A percentile compares a stretch with the other conserved stretches of the same genome.
These are phyloP conservation scores for Symbiodinium natans DNA, from an alignment of 73 alveolate genomes.

Conservation along the genomic window DNA sequence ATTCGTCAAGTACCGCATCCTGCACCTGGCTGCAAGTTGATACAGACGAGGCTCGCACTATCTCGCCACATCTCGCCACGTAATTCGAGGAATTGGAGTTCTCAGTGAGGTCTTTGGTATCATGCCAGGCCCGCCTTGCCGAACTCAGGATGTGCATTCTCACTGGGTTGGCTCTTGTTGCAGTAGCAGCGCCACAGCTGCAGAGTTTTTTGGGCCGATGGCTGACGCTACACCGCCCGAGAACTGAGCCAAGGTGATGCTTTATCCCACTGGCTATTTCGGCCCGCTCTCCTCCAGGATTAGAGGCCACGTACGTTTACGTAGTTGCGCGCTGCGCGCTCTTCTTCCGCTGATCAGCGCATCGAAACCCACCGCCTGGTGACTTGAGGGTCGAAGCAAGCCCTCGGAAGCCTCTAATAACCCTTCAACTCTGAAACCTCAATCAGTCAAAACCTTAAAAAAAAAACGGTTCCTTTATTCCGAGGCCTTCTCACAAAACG, in stretches of 20 bases:
- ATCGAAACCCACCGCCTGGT: too few relatives aligned
- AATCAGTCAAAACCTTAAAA: too few relatives aligned
- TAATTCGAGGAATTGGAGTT: neutral
- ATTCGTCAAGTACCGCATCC: slow-evolving; percentile 42
- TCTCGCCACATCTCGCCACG: neutral
- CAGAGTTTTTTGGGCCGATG: neutral
- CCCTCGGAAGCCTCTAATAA: too few relatives aligned
- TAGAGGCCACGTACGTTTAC: slow-evolving; percentile 74
- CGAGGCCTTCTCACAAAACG: too few relatives aligned
- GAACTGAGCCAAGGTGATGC: slow-evolving; percentile 18
- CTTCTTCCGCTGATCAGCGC: too few relatives aligned
- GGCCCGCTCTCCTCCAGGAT: slow-evolving; percentile 87
- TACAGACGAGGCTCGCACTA: neutral
- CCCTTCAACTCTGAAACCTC: too few relatives aligned
- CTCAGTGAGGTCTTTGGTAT: too few relatives aligned
- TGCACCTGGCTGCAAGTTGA: slow-evolving; percentile 18
- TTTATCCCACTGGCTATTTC: slow-evolving; percentile 86
- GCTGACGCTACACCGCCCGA: too few relatives aligned
- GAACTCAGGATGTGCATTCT: slow-evolving; percentile 45
- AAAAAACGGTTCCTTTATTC: neutral
- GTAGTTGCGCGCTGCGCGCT: too few relatives aligned
- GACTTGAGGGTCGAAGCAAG: too few relatives aligned
- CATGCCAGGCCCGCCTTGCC: too few relatives aligned
- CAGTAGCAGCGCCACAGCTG: slow-evolving; percentile 39
- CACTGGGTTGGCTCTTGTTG: neutral